phyloP scores from a whole-genome alignment of 1,284 basidiomycete species.

The Austroboletus rostrupii region DNA sequence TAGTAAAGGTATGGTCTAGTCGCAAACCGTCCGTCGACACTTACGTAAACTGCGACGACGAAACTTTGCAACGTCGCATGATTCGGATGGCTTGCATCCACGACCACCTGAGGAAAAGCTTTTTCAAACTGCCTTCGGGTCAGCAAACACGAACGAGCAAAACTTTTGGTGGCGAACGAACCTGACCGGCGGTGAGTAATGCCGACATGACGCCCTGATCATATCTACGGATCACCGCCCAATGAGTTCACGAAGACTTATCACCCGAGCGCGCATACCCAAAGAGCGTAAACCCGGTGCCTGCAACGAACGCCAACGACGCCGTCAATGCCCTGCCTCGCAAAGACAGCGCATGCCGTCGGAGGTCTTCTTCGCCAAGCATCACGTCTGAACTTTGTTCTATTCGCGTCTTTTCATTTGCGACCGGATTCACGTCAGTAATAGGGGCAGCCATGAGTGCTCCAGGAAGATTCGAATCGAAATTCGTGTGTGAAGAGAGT shows the following conservation, averaged over 20 bases:
- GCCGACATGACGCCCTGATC: slow-evolving; percentile 35
- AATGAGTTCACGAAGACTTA: neutral
- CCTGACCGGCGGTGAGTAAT: slow-evolving; percentile 28
- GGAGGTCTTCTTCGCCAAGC: slow-evolving; percentile 19
- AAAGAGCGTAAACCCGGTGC: slow-evolving; percentile 30
- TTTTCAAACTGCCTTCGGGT: slow-evolving; percentile 24
- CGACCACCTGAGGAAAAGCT: slow-evolving; percentile 27
- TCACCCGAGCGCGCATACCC: slow-evolving; percentile 20
- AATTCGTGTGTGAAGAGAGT: neutral
- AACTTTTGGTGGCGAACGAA: slow-evolving; percentile 4
- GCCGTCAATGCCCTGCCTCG: slow-evolving; percentile 23
- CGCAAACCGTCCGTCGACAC: neutral
- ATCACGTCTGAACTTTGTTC: neutral
- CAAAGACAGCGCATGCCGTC: slow-evolving; percentile 18
- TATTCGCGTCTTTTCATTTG: slow-evolving; percentile 11
- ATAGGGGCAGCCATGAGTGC: slow-evolving; percentile 11
- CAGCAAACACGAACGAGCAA: neutral
- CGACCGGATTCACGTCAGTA: neutral
- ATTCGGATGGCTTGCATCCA: slow-evolving; percentile 26
- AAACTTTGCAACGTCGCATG: slow-evolving; percentile 32
- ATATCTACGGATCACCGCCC: slow-evolving; percentile 17
- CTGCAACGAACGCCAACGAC: slow-evolving; percentile 28
- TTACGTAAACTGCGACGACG: slow-evolving; percentile 29
- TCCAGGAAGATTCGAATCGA: neutral
- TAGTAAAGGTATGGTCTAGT: neutral